These are phyloP conservation scores for Alternaria brassicicola DNA, from an alignment of 2,329 filamentous ascomycete species.

Conservation along the genomic window DNA sequence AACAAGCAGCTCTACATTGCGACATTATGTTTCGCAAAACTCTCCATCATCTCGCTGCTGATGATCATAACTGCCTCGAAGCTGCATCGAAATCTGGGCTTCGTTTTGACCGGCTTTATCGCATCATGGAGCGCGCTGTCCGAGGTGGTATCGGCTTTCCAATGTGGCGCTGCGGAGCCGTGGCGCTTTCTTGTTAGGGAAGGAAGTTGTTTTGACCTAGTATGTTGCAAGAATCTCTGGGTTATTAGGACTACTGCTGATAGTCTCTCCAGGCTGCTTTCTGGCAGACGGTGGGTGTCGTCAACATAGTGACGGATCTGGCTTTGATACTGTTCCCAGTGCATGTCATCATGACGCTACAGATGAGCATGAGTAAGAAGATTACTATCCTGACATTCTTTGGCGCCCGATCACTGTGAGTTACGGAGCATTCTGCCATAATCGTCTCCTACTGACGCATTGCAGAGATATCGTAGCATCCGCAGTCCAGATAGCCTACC, in stretches of 20 bases:
- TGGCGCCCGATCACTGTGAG: slow-evolving; percentile 40
- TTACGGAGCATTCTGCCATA: neutral
- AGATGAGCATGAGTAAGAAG: slow-evolving; percentile 45
- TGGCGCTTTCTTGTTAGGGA: slow-evolving; percentile 30
- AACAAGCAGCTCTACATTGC: slow-evolving; percentile 45
- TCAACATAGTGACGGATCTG: slow-evolving; percentile 45
- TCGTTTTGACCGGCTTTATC: slow-evolving; percentile 34
- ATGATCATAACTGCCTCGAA: slow-evolving; percentile 43
- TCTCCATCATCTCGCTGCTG: slow-evolving; percentile 45
- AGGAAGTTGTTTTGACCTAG: slow-evolving; percentile 31
- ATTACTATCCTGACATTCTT: slow-evolving; percentile 45
- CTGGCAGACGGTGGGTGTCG: slow-evolving; percentile 37
- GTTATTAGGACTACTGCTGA: neutral
- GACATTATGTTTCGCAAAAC: slow-evolving; percentile 43
- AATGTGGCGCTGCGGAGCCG: slow-evolving; percentile 38
- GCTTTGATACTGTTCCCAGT: slow-evolving; percentile 43
- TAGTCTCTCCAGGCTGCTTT: slow-evolving; percentile 29
- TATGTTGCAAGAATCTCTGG: slow-evolving; percentile 14
- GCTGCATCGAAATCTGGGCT: slow-evolving; percentile 37
- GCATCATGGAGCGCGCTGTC: slow-evolving; percentile 41
- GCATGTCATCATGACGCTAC: slow-evolving; percentile 43
- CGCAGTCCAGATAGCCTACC: slow-evolving; percentile 41
- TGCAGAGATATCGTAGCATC: slow-evolving; percentile 43
- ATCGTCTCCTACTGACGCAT: neutral
- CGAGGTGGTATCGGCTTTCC: slow-evolving; percentile 38